A percentile compares a stretch with the other conserved stretches of the same genome.
phyloP scores from a whole-genome alignment of 1,284 basidiomycete genomes.

The Xerocomus minutiporus region DNA sequence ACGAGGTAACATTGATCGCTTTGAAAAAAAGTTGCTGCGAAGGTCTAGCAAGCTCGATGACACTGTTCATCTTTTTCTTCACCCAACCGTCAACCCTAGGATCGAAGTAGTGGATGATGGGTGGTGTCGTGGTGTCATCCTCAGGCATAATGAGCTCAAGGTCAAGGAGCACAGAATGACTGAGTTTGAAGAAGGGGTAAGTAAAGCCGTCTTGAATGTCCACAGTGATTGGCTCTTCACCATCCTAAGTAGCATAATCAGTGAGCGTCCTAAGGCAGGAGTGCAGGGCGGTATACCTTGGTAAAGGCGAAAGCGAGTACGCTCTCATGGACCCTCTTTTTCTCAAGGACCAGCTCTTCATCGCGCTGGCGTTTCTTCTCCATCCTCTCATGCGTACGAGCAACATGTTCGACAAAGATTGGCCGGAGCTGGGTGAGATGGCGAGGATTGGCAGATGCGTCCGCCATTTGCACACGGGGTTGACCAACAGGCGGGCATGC shows the following conservation, averaged over 20 bases:
- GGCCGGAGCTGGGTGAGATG: background rate
- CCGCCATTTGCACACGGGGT: background rate
- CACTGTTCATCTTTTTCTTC: background rate
- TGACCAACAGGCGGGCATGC: too few species aligned
- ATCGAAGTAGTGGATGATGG: background rate
- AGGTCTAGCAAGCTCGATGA: background rate
- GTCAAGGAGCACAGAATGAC: background rate
- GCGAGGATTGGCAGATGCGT: slow-evolving; percentile 4
- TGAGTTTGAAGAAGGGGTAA: slow-evolving; percentile 8
- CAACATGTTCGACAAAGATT: slow-evolving; percentile 3
- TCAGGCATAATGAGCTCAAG: background rate
- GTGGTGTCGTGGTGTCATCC: background rate
- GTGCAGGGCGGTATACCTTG: too few species aligned
- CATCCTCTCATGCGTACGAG: background rate
- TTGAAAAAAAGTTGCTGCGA: slow-evolving; percentile 7
- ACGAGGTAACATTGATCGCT: background rate
- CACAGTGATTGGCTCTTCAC: background rate
- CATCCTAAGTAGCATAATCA: background rate
- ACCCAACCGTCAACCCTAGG: background rate
- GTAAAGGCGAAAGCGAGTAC: slow-evolving; percentile 2
- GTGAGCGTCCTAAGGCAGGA: too few species aligned
- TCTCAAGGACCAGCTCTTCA: background rate
- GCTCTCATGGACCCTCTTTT: background rate
- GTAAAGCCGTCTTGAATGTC: slow-evolving; percentile 4
- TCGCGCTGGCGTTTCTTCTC: background rate